Evolutionary conservation across 345 rosid species (phyloP), one percentile per base, ranked within the genome.

Genomic region (Luvunga scandens): DNA sequence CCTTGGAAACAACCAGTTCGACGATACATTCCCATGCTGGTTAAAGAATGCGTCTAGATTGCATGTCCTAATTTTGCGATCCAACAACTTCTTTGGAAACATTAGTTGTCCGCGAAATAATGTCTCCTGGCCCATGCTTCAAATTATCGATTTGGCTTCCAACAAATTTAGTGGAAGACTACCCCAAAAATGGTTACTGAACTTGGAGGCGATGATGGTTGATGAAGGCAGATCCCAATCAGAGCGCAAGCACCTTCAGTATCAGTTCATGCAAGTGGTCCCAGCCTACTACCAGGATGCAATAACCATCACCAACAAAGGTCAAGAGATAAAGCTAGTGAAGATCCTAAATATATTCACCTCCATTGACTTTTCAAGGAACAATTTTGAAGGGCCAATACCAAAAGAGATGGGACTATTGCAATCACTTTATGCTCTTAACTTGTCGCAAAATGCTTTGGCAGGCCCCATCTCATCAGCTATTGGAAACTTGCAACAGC

Each of bases 301-400:
- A 2, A 56, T 88, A 69, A 76, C 83, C 1, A 81, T 89, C 4
- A 84, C 85, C 36, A 1, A 24, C 79, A 91, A 88, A 77, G 90
- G 92, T 25, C 63, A 62, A 12, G n/a, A 78, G 25, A 1, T 87
- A 82, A 78, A 86, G 73, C 45, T 86, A 0, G 68, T 28, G 53
- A 91, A 89, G 80, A 85, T 89, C 78, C 82, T 83, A 57, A 81
- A 88, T 4, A 1, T 83, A 1, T 86, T 89, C 73, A 86, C 87
- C 0, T 80, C 85, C 30, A 77, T 88, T 13, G 89, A 85, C 45
- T 24, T 83, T 13, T 78, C 88, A 13, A n/a, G 36, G 50, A 85
- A 85, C 74, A 71, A 67, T 1, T 66, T 85, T n/a, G 62, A 72
- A 16, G 90, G 90, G 64, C 63, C 33, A 28, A 79, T 85, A 60